Conservation (phyloP, 495 filamentous ascomycete genomes). For the Talaromyces ruber region DNA sequence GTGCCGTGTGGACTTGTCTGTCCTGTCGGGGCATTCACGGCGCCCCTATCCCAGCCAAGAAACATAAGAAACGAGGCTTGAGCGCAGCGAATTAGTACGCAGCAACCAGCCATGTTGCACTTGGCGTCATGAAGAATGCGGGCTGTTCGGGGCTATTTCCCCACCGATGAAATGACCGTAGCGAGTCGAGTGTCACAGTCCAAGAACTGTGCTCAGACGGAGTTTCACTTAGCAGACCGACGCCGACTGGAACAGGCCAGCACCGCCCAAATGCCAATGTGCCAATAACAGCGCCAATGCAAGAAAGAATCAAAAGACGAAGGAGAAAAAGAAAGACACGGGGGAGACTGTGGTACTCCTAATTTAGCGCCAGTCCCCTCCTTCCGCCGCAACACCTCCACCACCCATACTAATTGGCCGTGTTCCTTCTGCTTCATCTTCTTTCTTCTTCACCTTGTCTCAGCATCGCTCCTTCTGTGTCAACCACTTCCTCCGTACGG, state of each 20-base stretch:
- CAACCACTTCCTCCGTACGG: not conserved
- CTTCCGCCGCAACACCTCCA: not conserved
- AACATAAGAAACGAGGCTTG: not conserved
- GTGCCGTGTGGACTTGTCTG: too few relatives aligned
- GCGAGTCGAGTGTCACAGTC: not conserved
- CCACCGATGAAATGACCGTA: not conserved
- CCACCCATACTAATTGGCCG: not conserved
- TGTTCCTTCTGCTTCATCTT: not conserved
- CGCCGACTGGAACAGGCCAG: not conserved
- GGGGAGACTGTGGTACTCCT: not conserved
- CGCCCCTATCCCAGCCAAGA: not conserved
- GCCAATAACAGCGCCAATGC: not conserved
- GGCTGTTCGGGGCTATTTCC: not conserved
- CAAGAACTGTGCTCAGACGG: not conserved
- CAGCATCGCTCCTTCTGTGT: not conserved
- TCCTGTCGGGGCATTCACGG: not conserved
- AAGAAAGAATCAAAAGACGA: not conserved
- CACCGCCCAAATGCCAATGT: not conserved
- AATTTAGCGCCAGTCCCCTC: not conserved
- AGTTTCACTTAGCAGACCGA: not conserved
- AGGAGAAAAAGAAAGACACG: not conserved
- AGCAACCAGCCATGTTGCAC: not conserved
- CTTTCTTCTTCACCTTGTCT: not conserved
- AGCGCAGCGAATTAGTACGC: not conserved
- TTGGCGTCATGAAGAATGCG: not conserved